phyloP scores from a whole-genome alignment of 1,139 yeast species.

The Wickerhamomyces sp. region DNA sequence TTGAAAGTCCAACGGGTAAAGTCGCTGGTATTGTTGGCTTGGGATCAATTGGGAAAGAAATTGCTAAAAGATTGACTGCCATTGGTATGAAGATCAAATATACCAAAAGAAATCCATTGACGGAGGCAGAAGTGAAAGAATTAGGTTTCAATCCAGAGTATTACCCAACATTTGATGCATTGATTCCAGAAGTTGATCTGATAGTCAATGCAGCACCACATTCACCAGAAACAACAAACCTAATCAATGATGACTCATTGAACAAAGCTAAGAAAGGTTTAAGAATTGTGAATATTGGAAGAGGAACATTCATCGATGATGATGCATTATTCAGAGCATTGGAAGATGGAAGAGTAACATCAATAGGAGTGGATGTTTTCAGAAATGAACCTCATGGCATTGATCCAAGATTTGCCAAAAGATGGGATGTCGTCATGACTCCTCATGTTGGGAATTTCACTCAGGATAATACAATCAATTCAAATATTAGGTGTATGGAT shows the following conservation, averaged over 20 bases:
- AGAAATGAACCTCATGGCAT: slow-evolving; percentile 60
- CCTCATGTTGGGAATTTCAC: slow-evolving; percentile 60
- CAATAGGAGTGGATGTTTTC: slow-evolving; percentile 80
- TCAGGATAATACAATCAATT: slow-evolving; percentile 16
- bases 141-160: slow-evolving; percentile 44
- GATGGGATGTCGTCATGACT: slow-evolving; percentile 67
- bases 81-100: slow-evolving; percentile 69
- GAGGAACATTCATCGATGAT: slow-evolving; percentile 74
- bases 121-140: slow-evolving; percentile 29
- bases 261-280: slow-evolving; percentile 47
- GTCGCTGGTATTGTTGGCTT: slow-evolving; percentile 69
- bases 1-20: slow-evolving; percentile 53
- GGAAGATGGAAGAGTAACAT: slow-evolving; percentile 59
- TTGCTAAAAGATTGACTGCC: slow-evolving; percentile 50
- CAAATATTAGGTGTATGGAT: slow-evolving; percentile 19
- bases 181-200: slow-evolving; percentile 45
- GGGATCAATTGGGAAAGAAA: slow-evolving; percentile 68
- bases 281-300: slow-evolving; percentile 72
- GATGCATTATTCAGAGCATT: slow-evolving; percentile 64
- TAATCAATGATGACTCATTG: slow-evolving; percentile 48
- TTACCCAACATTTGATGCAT: slow-evolving; percentile 34
- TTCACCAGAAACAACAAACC: slow-evolving; percentile 49
- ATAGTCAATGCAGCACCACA: slow-evolving; percentile 69
- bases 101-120: slow-evolving; percentile 49
- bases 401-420: slow-evolving; percentile 43